Percentiles rank a stretch among this genome's conserved stretches.
These are phyloP conservation scores for Blastocystis sp. DNA, from an alignment of 352 stramenopile genomes.

Conservation along the genomic window DNA sequence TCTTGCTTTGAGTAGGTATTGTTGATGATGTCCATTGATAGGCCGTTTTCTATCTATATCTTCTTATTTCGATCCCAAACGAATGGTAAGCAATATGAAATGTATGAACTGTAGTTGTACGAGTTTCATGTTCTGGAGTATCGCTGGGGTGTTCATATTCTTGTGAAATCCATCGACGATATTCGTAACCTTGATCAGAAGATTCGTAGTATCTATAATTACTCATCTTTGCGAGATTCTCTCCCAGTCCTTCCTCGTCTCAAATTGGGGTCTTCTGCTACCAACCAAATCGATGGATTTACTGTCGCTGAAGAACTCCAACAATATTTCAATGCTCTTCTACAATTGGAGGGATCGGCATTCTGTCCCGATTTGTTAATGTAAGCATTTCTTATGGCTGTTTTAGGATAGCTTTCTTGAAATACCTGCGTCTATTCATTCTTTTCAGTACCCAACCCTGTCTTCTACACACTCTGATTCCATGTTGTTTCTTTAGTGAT, in stretches of 20 bases:
- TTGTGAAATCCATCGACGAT: constrained; percentile 28
- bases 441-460: constrained; percentile 1
- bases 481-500: constrained; percentile 14
- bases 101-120: constrained; percentile 6
- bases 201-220: constrained; percentile 19
- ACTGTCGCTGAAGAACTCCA: constrained; percentile 17
- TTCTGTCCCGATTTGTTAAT: constrained; percentile 19
- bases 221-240: not conserved
- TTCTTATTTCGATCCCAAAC: constrained; percentile 6
- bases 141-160: constrained; percentile 28
- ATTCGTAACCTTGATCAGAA: constrained; percentile 17
- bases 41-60: constrained; percentile 4
- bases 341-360: constrained; percentile 19
- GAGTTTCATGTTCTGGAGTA: constrained; percentile 48
- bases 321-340: constrained; percentile 27
- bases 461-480: not conserved
- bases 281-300: not conserved
- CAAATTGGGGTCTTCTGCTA: not conserved
- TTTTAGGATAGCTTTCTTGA: constrained; percentile 26
- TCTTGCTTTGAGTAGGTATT: not conserved
- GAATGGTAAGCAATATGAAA: not conserved
- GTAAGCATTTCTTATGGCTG: not conserved
- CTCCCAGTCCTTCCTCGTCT: not conserved
- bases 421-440: not conserved
- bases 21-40: not conserved